A percentile compares a stretch with the other conserved stretches of the same genome.
These are phyloP conservation scores for Trichoderma virens DNA, from an alignment of 495 filamentous ascomycete genomes.

Conservation along the genomic window DNA sequence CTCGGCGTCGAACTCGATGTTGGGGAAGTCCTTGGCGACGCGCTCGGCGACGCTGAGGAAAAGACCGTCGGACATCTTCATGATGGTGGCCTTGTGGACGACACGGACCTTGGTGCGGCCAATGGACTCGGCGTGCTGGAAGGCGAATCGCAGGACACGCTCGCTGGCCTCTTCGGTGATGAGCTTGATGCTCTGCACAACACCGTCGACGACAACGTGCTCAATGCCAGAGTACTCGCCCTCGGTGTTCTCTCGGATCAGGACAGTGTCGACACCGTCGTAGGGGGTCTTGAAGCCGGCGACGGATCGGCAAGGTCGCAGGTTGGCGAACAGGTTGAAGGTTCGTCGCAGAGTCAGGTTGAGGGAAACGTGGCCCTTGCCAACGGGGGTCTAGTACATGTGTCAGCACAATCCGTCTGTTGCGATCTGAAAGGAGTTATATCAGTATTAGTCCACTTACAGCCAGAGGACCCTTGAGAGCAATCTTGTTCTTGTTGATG, in stretches of 20 bases:
- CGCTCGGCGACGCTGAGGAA: constrained; percentile 81
- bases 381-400: constrained; percentile 67
- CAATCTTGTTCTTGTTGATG: constrained; percentile 86
- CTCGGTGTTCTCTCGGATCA: constrained; percentile 99
- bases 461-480: constrained; percentile 93
- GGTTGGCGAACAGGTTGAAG: constrained; percentile 99
- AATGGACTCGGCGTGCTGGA: constrained; percentile 90
- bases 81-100: constrained; percentile 99
- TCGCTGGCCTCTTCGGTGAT: constrained; percentile 91
- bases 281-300: constrained; percentile 98
- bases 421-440: neutral
- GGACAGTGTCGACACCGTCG: constrained; percentile 92
- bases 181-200: constrained; percentile 98
- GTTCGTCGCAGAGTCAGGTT: constrained; percentile 97
- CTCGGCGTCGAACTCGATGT: constrained; percentile 91
- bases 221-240: constrained; percentile 99
- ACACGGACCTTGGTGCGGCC: constrained; percentile 92
- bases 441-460: constrained; percentile 44
- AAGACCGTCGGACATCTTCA: constrained; percentile 99
- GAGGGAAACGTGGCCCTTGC: constrained; percentile 97
- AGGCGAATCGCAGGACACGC: constrained; percentile 90
- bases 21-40: constrained; percentile 87
- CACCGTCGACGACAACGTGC: constrained; percentile 95
- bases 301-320: constrained; percentile 93
- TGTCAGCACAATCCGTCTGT: constrained; percentile 6